phyloP scores from a whole-genome alignment of 2,329 filamentous ascomycete genomes.

The Alternaria gaisen region DNA sequence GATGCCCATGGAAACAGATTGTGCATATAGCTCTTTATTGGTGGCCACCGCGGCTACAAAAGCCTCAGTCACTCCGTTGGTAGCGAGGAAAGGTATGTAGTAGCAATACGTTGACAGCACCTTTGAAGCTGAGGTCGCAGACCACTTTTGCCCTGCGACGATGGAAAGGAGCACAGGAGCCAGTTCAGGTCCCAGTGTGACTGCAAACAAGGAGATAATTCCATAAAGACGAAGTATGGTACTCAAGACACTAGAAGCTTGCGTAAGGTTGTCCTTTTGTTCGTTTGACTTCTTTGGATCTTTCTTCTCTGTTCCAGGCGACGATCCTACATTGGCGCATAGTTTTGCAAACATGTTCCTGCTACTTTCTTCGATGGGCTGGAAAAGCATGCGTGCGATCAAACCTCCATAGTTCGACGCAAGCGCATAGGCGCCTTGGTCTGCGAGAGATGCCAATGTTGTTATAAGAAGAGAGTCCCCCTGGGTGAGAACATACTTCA shows the following conservation, averaged over 20 bases:
- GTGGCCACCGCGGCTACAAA: conserved; percentile 90
- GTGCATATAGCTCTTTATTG: conserved; percentile 74
- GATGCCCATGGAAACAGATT: conserved; percentile 83
- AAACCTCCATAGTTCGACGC: conserved; percentile 93
- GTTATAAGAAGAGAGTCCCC: conserved; percentile 91
- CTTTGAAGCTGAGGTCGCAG: conserved; percentile 72
- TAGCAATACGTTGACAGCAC: conserved; percentile 86
- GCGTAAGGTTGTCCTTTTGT: conserved; percentile 38
- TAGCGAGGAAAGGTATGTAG: conserved; percentile 89
- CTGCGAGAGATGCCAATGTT: conserved; percentile 75
- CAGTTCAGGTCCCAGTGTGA: conserved; percentile 76
- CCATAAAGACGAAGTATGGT: conserved; percentile 76
- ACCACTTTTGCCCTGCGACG: conserved; percentile 81
- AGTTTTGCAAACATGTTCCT: conserved; percentile 88
- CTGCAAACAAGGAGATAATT: conserved; percentile 73
- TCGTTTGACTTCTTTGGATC: conserved; percentile 16
- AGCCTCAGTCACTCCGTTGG: conserved; percentile 91
- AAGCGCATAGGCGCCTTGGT: conserved; percentile 91
- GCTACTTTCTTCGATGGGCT: conserved; percentile 93
- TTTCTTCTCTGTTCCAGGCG: conserved; percentile 15
- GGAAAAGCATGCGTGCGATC: conserved; percentile 86
- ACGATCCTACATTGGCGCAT: conserved; percentile 58
- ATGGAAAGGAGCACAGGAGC: conserved; percentile 77
- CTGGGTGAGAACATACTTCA: conserved; percentile 94
- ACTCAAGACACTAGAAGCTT: conserved; percentile 63